Percentiles rank a stretch among this genome's conserved stretches.
Conservation (phyloP, 768 basidiomycete genomes). For the Tricholoma saponaceum region DNA sequence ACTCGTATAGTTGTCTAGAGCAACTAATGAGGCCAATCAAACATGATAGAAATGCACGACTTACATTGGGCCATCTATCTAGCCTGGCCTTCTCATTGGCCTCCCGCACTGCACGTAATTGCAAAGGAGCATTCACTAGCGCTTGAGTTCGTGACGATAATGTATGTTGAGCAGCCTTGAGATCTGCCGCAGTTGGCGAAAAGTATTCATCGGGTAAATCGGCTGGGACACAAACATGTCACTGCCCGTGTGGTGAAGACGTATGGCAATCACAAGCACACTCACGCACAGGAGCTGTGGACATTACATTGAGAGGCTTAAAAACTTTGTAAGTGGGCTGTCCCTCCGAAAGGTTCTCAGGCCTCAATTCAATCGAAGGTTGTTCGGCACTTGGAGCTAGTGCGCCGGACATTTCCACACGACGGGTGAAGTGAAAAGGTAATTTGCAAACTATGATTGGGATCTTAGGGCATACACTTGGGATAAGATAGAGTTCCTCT, state of each 20-base stretch:
- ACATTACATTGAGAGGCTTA: conserved; percentile 33
- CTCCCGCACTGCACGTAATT: conserved; percentile 60
- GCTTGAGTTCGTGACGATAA: conserved; percentile 59
- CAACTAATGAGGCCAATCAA: conserved; percentile 1
- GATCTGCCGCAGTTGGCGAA: conserved; percentile 63
- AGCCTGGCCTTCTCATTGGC: conserved; percentile 53
- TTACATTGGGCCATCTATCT: conserved; percentile 72
- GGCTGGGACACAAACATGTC: conserved; percentile 23
- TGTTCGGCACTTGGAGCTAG: conserved; percentile 10
- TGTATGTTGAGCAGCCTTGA: conserved; percentile 62
- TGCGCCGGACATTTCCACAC: conserved; percentile 10
- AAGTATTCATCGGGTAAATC: conserved; percentile 73
- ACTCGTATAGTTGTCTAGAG: conserved; percentile 76
- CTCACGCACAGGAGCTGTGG: conserved; percentile 29
- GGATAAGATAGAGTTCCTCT: conserved; percentile 15
- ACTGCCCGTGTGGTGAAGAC: neutral
- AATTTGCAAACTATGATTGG: conserved; percentile 6
- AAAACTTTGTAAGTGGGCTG: conserved; percentile 43
- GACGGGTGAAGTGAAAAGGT: neutral
- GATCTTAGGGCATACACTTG: conserved; percentile 20
- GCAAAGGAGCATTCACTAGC: conserved; percentile 67
- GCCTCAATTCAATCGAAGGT: neutral
- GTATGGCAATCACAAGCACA: conserved; percentile 4
- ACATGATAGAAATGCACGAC: conserved; percentile 12
- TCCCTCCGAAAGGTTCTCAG: neutral